Base-by-base conservation (phyloP, 495 filamentous ascomycete genomes). In the Penicillium longicatenatum region DNA sequence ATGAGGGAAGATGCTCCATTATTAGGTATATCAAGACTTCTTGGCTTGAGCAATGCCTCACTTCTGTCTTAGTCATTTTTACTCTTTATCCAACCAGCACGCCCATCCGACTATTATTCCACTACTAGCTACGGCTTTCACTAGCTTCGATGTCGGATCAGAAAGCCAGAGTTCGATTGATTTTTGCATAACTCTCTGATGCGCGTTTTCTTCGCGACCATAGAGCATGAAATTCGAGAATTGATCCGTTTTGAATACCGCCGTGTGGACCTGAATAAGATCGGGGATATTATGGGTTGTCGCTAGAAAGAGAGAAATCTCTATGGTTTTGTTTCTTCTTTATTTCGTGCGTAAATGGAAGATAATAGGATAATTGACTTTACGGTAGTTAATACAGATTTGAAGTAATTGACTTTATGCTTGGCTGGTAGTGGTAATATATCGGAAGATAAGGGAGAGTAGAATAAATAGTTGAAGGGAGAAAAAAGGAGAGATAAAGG, bases 71-170 rank as follows among this genome's bases (percentile, higher is more conserved):
- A 12, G 19, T 42, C 39, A 12, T 42, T 12, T 42, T 42, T 42
- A 42, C n/a, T 42, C 39, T 12, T 42, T 42, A 42, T 7, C 16
- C 39, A 42, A 42, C 39, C 39, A 42, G 39, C 39, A 42, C 39
- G 39, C 39, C 39, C 39, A 42, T 4, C 39, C 39, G 39, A 42
- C 39, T 42, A 42, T 42, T 42, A 12, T 42, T 42, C 39, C 39
- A 42, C 16, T 12, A 42, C 39, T 12, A 42, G 39, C 39, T 42
- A 42, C 39, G 39, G 39, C 39, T 42, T 42, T 42, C 39, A 42
- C 39, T 42, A 42, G 39, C 39, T 42, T 42, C 19, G 39, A 42
- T 42, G 39, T 42, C 39, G 39, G 39, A 42, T 42, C 39, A 42
- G 39, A 42, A n/a, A 42, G 39, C 39, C 39, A 42, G 19, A 4